Evolutionary conservation across 106 monocot genomes (phyloP), one percentile per base, ranked within the genome.

Genomic region (Dendrobium huoshanense): DNA sequence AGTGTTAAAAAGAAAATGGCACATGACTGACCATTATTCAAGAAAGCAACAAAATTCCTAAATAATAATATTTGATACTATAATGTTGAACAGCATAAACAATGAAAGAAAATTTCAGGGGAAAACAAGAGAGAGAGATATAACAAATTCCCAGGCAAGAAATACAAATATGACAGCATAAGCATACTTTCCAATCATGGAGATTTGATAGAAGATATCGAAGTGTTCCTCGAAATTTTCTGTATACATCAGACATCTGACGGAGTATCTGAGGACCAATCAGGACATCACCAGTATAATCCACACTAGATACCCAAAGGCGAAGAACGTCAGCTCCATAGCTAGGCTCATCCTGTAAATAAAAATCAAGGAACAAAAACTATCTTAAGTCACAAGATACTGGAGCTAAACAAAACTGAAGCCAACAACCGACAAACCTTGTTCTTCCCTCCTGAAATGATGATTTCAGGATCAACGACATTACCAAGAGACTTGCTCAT

Each of bases 401-500:
- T 78, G 25, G 37, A 65, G n/a, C 77, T 24, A 16, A 25, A 18
- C 25, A 67, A 24, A 37, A 84, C 56, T 5, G 55, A 42, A 33
- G 37, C 54, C 5, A 54, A 79, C 37, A 54, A 55, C 70, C 49
- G 11, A 82, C 64, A 79, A 73, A 98, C 98, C 91, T 93, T 95
- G 78, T 74, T 86, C 82, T 91, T 88, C 43, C 98, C 92, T 70
- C 90, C 98, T 83, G 56, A 83, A 85, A 99, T 95, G 18, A 98
- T 79, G 20, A 80, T 84, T 25, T 94, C 88, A n/a, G 97, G 97
- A 84, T 98, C 94, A 55, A 98, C 94, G 84, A 98, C 92, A 87
- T 99, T 99, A 59, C 98, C 98, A 73, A 94, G 87, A 81, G 98
- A 99, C 81, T 99, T 99, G 91, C 98, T 99, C 98, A 98, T 98